Evolutionary conservation across 768 basidiomycete species (phyloP).

Genomic region (Fibroporia radiculosa): DNA sequence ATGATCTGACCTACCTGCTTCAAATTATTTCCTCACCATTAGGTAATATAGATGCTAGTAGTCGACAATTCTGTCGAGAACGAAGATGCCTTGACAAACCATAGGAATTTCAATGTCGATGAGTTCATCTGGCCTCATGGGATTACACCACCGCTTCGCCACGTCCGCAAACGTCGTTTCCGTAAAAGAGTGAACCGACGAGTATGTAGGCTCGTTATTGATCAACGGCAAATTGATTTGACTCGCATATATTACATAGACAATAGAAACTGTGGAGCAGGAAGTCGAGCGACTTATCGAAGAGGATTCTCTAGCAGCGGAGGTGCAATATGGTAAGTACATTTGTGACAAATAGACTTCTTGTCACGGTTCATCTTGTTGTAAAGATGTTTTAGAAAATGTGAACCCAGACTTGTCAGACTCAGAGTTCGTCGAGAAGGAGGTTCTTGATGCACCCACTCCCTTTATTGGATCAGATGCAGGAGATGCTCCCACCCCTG

Average conservation of each 20-base stretch:
- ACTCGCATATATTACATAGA: conserved; percentile 34
- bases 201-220: conserved; percentile 32
- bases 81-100: conserved; percentile 55
- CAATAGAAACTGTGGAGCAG: conserved; percentile 91
- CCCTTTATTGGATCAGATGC: conserved; percentile 59
- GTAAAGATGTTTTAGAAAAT: conserved; percentile 74
- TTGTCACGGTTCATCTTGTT: not conserved
- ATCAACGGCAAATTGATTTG: not conserved
- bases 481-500: conserved; percentile 56
- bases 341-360: not conserved
- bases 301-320: conserved; percentile 65
- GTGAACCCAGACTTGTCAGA: conserved; percentile 88
- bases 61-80: conserved; percentile 68
- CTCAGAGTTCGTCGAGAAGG: conserved; percentile 76
- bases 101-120: conserved; percentile 77
- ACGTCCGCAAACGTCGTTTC: conserved; percentile 88
- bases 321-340: conserved; percentile 70
- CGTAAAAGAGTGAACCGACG: conserved; percentile 81
- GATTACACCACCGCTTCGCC: conserved; percentile 85
- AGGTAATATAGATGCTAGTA: conserved; percentile 71
- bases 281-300: conserved; percentile 84
- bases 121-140: conserved; percentile 99
- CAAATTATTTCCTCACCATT: not conserved
- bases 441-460: conserved; percentile 55
- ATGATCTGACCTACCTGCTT: conserved; percentile 8